phyloP scores from a whole-genome alignment of 2,329 filamentous ascomycete species.

The Diaporthe longicolla region DNA sequence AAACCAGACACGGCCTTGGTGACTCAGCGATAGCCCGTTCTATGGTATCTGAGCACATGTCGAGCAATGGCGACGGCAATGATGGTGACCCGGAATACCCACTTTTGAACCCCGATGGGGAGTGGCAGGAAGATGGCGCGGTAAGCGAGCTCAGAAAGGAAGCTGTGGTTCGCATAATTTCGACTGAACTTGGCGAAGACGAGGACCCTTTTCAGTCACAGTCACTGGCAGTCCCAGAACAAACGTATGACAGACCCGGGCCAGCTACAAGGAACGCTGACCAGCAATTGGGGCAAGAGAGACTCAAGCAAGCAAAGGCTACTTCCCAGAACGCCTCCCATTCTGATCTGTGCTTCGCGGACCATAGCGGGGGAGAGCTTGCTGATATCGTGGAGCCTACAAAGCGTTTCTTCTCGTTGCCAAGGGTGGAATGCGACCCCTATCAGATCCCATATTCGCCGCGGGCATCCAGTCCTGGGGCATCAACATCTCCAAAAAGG shows the following conservation, averaged over 20 bases:
- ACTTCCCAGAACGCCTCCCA: neutral
- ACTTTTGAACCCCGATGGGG: neutral
- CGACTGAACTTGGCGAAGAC: conserved; percentile 37
- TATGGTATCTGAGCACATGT: neutral
- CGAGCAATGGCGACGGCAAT: neutral
- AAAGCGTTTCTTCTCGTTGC: neutral
- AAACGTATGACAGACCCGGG: neutral
- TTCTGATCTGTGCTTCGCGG: neutral
- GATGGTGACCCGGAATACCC: neutral
- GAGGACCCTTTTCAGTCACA: conserved; percentile 8
- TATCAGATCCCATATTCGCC: conserved; percentile 37
- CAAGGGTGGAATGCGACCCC: conserved; percentile 12
- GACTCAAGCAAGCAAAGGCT: neutral
- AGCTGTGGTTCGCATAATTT: neutral
- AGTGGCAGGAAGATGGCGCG: neutral
- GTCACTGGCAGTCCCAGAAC: neutral
- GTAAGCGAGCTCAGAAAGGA: neutral
- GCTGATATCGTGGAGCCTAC: neutral
- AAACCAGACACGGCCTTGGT: neutral
- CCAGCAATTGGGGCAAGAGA: too few relatives aligned
- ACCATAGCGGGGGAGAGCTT: neutral
- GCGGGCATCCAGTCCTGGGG: neutral
- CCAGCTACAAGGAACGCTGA: neutral
- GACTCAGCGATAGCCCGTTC: too few relatives aligned
- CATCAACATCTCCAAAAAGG: neutral